Percentiles rank a stretch among this genome's conserved stretches.
These are phyloP conservation scores for Alectoria sarmentosa DNA, from an alignment of 495 filamentous ascomycete species.

Conservation along the genomic window DNA sequence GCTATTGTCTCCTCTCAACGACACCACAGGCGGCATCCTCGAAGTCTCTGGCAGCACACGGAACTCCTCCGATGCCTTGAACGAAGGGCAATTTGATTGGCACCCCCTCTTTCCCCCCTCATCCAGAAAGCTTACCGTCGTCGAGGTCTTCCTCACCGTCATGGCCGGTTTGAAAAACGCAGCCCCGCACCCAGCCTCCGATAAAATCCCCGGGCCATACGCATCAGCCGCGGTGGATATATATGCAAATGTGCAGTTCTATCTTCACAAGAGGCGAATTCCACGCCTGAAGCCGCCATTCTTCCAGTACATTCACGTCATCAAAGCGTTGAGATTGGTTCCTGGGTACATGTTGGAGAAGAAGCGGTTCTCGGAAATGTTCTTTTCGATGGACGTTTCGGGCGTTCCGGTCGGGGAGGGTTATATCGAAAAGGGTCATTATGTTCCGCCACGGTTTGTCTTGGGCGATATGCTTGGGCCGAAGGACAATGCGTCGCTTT, in stretches of 20 bases:
- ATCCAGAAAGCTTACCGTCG: neutral
- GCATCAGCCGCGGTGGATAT: neutral
- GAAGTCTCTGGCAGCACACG: neutral
- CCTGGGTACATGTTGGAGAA: conserved; percentile 7
- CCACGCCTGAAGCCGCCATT: conserved; percentile 7
- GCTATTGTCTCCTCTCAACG: neutral
- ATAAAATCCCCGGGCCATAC: conserved; percentile 6
- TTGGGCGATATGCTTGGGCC: neutral
- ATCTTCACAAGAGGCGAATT: neutral
- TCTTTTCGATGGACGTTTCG: neutral
- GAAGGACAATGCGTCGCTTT: neutral
- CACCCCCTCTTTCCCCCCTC: neutral
- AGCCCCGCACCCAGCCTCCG: neutral
- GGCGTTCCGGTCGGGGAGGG: neutral
- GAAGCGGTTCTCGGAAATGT: conserved; percentile 1
- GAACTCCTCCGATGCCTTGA: neutral
- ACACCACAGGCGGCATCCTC: neutral
- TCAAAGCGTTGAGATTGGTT: conserved; percentile 5
- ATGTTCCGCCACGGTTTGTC: neutral
- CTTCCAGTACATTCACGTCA: conserved; percentile 6
- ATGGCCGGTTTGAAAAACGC: neutral
- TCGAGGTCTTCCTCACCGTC: conserved; percentile 4
- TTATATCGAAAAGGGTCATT: neutral
- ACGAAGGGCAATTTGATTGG: neutral
- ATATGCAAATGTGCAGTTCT: neutral